Base-by-base conservation (phyloP, 352 stramenopile species). In the Phytophthora podocarpi region DNA sequence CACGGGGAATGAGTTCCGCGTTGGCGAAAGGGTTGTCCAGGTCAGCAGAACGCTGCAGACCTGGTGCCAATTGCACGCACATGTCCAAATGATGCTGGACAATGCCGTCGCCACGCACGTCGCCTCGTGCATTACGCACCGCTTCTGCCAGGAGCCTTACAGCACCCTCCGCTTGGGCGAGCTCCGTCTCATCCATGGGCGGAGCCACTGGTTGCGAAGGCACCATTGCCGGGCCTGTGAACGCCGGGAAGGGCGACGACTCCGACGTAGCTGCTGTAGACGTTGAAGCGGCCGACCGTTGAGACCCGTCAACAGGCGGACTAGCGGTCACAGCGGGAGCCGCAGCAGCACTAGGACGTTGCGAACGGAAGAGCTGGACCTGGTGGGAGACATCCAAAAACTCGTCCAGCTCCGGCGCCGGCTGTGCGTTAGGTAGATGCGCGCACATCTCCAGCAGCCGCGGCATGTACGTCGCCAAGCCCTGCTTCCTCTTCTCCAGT, bases 21-120 rank as follows among this genome's bases (percentile, higher is more conserved):
- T 77, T 53, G 2, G 57, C 67, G 50, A 80, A 80, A n/a, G 71
- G 71, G 28, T 75, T 76, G 18, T 77, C 71, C 20, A 77, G 28
- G 46, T 80, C 59, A 18, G 60, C 71, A 9, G 71, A 74, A 18
- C 39, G 39, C 40, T 74, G 59, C 39, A 80, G 37, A 8, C 49
- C 45, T 11, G 67, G 63, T 41, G 62, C 49, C 26, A 80, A 48
- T 40, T 74, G 54, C 24, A 80, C 58, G 27, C 67, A 74, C 46
- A 70, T 23, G 35, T 62, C 55, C 54, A 79, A 67, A 51, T 75
- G 67, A 39, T 80, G 71, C 35, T 80, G 71, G 15, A 80, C 67
- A 31, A 53, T 67, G 28, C 60, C 54, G 31, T 80, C 64, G 13
- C 56, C 41, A 37, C 71, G 71, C 24, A 80, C 66, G 42, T 80